These are phyloP conservation scores for Sporothrix pallida DNA, from an alignment of 2,329 filamentous ascomycete species.

Conservation along the genomic window DNA sequence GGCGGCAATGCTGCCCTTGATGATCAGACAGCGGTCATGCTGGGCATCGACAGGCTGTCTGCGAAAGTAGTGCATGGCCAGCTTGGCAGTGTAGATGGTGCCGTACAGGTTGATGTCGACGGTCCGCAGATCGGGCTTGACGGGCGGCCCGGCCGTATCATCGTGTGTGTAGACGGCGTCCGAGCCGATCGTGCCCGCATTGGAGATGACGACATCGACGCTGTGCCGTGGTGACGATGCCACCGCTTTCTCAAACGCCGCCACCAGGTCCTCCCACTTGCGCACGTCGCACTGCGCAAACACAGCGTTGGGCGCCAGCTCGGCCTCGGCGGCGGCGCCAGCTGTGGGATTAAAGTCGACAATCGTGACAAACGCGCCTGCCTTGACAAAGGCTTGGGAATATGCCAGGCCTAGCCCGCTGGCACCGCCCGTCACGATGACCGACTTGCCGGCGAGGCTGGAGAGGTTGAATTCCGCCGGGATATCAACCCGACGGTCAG, in stretches of 20 bases:
- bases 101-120: constrained; percentile 52
- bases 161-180: constrained; percentile 35
- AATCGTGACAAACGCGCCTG: constrained; percentile 50
- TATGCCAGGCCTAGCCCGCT: constrained; percentile 50
- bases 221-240: constrained; percentile 47
- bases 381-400: constrained; percentile 45
- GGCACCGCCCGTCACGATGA: constrained; percentile 56
- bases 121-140: constrained; percentile 51
- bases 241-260: constrained; percentile 50
- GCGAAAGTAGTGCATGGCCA: constrained; percentile 55
- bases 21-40: constrained; percentile 56
- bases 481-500: constrained; percentile 20
- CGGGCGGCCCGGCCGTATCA: constrained; percentile 41
- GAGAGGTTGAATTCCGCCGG: constrained; percentile 39
- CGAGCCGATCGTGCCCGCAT: constrained; percentile 50
- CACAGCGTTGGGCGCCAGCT: constrained; percentile 36
- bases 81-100: constrained; percentile 53
- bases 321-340: constrained; percentile 37
- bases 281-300: constrained; percentile 46
- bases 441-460: constrained; percentile 49
- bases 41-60: constrained; percentile 49
- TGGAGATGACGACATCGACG: constrained; percentile 55
- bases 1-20: constrained; percentile 55
- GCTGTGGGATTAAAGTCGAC: constrained; percentile 48
- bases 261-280: constrained; percentile 51